phyloP scores from a whole-genome alignment of 1,284 basidiomycete genomes.

The Stygiomarasmius scandens region DNA sequence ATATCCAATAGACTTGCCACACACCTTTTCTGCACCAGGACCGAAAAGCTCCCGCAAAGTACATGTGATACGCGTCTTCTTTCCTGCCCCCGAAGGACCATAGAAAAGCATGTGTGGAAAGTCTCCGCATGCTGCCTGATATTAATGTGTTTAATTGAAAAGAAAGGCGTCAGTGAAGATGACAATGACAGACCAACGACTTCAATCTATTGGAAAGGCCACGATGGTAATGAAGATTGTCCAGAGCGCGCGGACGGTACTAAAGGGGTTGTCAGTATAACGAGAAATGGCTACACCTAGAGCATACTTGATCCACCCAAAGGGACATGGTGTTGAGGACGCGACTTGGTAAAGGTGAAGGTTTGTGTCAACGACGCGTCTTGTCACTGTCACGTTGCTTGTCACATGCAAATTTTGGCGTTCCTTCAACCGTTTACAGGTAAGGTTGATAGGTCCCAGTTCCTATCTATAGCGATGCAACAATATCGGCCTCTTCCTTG shows the following conservation, averaged over 20 bases:
- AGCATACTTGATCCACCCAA: constrained; percentile 81
- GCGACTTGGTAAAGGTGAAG: neutral
- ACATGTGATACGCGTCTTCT: constrained; percentile 95
- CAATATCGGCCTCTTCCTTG: too few relatives aligned
- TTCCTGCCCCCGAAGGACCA: constrained; percentile 95
- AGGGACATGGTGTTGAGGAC: constrained; percentile 65
- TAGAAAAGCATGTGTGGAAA: constrained; percentile 99
- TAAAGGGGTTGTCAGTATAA: constrained; percentile 34
- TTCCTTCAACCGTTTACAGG: too few relatives aligned
- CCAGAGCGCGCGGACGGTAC: constrained; percentile 87
- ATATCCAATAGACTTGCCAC: constrained; percentile 14
- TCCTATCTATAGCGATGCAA: too few relatives aligned
- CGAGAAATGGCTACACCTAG: neutral
- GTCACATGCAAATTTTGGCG: too few relatives aligned
- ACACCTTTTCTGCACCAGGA: constrained; percentile 88
- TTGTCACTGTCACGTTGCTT: too few relatives aligned
- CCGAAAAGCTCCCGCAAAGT: constrained; percentile 92
- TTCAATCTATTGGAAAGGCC: constrained; percentile 80
- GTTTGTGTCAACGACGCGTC: neutral
- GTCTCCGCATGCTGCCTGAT: constrained; percentile 83
- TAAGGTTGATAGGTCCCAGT: too few relatives aligned
- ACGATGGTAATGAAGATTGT: constrained; percentile 88
- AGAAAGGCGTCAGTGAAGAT: neutral
- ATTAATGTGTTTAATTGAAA: neutral
- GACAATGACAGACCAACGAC: constrained; percentile 65